Percentiles rank a stretch among this genome's conserved stretches.
Conservation (phyloP, 2,329 filamentous ascomycete genomes). For the Claviceps sp. region DNA sequence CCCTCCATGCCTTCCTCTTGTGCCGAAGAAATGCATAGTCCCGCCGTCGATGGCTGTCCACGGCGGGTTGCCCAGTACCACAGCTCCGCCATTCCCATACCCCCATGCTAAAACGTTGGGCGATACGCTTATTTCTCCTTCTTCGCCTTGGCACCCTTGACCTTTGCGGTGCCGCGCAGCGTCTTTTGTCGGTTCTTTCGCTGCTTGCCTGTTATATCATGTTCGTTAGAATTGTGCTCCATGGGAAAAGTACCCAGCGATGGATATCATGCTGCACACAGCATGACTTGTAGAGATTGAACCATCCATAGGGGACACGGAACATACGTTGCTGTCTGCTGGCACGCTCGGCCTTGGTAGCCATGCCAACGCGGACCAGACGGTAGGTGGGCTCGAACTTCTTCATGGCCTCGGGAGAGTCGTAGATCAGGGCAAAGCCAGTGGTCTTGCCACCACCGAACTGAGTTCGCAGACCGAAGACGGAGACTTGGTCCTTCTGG, state of each 20-base stretch:
- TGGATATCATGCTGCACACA: too few species aligned
- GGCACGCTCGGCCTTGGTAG: conserved; percentile 91
- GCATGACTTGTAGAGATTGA: too few species aligned
- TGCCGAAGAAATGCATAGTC: conserved; percentile 11
- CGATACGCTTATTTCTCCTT: conserved; percentile 68
- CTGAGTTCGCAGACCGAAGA: conserved; percentile 97
- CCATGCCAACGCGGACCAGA: conserved; percentile 83
- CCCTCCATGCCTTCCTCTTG: not conserved
- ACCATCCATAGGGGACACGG: not conserved
- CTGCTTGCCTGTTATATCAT: conserved; percentile 72
- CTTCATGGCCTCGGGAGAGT: conserved; percentile 96
- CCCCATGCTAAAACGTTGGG: conserved; percentile 19
- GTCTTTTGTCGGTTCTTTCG: conserved; percentile 99
- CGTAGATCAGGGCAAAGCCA: conserved; percentile 97
- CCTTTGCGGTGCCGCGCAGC: conserved; percentile 94
- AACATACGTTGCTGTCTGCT: conserved; percentile 97
- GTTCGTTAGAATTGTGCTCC: conserved; percentile 8
- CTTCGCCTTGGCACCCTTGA: conserved; percentile 89
- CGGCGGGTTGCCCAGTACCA: conserved; percentile 16
- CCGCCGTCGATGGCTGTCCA: conserved; percentile 6
- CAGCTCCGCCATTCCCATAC: conserved; percentile 15
- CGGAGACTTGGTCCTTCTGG: conserved; percentile 91
- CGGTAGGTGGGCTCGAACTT: conserved; percentile 99
- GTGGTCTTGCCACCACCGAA: conserved; percentile 99
- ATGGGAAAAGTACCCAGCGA: too few species aligned